A percentile compares a stretch with the other conserved stretches of the same genome.
phyloP scores from a whole-genome alignment of 768 basidiomycete genomes.

The Tephrocybe sp. region DNA sequence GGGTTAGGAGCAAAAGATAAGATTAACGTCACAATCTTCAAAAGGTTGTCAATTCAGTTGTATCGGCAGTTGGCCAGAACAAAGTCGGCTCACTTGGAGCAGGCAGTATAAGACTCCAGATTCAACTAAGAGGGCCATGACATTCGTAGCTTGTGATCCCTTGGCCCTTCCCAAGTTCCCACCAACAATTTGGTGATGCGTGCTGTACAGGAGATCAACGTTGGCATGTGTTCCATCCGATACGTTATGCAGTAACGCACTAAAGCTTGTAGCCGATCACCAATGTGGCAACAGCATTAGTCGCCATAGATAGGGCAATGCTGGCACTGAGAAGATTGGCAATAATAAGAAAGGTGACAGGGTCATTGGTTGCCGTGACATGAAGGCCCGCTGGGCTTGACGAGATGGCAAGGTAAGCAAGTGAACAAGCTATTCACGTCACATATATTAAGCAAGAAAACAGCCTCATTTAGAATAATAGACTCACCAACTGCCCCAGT shows the following conservation, averaged over 20 bases:
- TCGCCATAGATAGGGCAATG: constrained; percentile 11
- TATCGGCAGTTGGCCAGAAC: background rate
- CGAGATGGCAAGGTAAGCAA: background rate
- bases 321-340: constrained; percentile 4
- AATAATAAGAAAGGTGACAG: constrained; percentile 1
- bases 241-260: background rate
- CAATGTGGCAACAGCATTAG: constrained; percentile 13
- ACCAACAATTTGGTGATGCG: constrained; percentile 4
- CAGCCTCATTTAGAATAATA: too few species aligned
- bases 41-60: too few species aligned
- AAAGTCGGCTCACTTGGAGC: constrained; percentile 12
- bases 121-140: constrained; percentile 17
- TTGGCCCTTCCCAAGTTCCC: constrained; percentile 3
- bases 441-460: background rate
- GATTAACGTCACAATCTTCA: constrained; percentile 1
- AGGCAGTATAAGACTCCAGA: constrained; percentile 16
- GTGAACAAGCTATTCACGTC: background rate
- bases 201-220: too few species aligned
- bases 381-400: background rate
- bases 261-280: constrained; percentile 14
- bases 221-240: too few species aligned
- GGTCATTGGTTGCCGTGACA: background rate
- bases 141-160: background rate
- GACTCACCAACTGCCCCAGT: constrained; percentile 14
- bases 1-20: background rate